Evolutionary conservation across 2,329 filamentous ascomycete species (phyloP).

Genomic region (Monilinia fructicola): DNA sequence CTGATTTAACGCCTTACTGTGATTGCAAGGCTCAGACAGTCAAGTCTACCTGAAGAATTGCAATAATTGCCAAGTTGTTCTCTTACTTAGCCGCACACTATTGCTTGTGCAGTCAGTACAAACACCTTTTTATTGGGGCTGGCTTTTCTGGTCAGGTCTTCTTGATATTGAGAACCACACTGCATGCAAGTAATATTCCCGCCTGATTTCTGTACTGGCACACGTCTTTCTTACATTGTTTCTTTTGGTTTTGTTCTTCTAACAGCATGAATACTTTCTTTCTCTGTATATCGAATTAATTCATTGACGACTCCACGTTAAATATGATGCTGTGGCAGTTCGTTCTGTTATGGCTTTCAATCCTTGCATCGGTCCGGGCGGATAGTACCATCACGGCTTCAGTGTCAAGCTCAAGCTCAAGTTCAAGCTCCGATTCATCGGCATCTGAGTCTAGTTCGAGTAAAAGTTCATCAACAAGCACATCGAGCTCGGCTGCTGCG

Average conservation of each 20-base stretch:
- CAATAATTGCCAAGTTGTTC: slow-evolving; percentile 4
- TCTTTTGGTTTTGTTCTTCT: slow-evolving; percentile 10
- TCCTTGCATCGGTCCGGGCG: slow-evolving; percentile 14
- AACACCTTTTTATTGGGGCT: slow-evolving; percentile 15
- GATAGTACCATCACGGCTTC: slow-evolving; percentile 11
- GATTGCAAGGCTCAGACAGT: neutral
- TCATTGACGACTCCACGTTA: slow-evolving; percentile 9
- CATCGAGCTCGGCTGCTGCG: slow-evolving; percentile 29
- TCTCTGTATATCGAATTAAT: slow-evolving; percentile 12
- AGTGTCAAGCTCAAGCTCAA: slow-evolving; percentile 12
- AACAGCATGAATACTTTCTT: slow-evolving; percentile 6
- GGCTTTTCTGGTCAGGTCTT: slow-evolving; percentile 3
- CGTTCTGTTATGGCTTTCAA: slow-evolving; percentile 5
- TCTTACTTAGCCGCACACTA: slow-evolving; percentile 17
- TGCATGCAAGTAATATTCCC: slow-evolving; percentile 21
- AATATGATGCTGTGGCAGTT: slow-evolving; percentile 15
- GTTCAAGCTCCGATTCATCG: slow-evolving; percentile 1
- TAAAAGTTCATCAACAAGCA: slow-evolving; percentile 24
- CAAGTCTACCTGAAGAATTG: slow-evolving; percentile 2
- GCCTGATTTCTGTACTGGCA: neutral
- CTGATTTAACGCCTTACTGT: neutral
- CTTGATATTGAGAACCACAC: slow-evolving; percentile 16
- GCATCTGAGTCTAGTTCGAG: neutral
- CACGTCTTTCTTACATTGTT: neutral
- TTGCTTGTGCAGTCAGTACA: slow-evolving; percentile 4